phyloP scores from a whole-genome alignment of 1,284 basidiomycete species.

The Gymnopus androsaceus region DNA sequence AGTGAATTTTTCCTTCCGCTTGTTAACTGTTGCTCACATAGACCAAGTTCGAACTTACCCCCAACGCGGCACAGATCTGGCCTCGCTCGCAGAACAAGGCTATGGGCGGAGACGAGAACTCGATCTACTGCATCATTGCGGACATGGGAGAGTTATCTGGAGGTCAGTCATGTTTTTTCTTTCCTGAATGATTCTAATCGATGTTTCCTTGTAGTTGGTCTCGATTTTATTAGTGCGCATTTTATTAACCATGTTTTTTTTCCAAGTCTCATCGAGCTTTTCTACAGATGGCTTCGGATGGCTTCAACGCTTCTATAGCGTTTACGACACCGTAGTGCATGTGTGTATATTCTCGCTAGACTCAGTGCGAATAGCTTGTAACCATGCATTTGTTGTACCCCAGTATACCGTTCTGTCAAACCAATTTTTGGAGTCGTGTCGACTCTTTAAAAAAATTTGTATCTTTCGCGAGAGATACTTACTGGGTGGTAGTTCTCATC shows the following conservation, averaged over 20 bases:
- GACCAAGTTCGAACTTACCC: constrained; percentile 38
- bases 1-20: neutral
- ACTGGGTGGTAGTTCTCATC: too few species aligned
- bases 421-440: too few species aligned
- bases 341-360: too few species aligned
- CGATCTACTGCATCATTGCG: constrained; percentile 47
- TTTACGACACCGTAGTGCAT: constrained; percentile 53
- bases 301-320: constrained; percentile 50
- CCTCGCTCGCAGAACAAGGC: constrained; percentile 45
- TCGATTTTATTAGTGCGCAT: constrained; percentile 37
- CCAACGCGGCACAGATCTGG: constrained; percentile 59
- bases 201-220: too few species aligned
- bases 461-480: too few species aligned
- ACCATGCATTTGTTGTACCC: too few species aligned
- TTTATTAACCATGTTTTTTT: too few species aligned
- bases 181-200: too few species aligned
- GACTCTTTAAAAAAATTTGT: too few species aligned
- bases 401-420: too few species aligned
- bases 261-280: neutral
- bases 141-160: constrained; percentile 35
- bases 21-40: neutral
- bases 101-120: constrained; percentile 39
- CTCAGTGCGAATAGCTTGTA: too few species aligned
- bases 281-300: constrained; percentile 33
- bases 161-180: too few species aligned